Evolutionary conservation across 305 asterid genomes (phyloP), one percentile per base, ranked within the genome.

Genomic region (Nicotiana rustica): DNA sequence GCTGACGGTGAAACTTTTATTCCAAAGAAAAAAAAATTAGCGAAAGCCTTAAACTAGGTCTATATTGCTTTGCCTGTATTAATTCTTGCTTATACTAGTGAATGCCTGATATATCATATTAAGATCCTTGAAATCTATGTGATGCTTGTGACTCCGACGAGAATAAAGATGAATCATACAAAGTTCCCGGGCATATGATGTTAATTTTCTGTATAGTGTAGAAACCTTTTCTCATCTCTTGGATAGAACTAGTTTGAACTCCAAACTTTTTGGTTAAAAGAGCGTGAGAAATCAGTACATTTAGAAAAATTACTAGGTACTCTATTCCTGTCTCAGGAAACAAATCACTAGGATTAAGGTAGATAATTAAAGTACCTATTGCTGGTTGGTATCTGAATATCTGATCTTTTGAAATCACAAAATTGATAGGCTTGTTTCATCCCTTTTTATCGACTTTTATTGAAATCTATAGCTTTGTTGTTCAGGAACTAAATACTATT

Each of bases 381-480:
- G 25, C 25, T 67, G 75, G 25, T 66, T 67, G n/a, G 14, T 33
- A 67, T 67, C 14, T 33, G 75, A 67, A 14, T 67, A 67, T 67
- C 10, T 29, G 70, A 66, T 13, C 10, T 36, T 67, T 35, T 33
- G 21, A 67, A 29, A 33, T 33, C 25, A 67, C 21, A 67, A 33
- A 33, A 0, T 33, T 67, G 38, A 33, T 33, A 67, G 75, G 49
- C 75, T 33, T 67, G 36, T 33, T 33, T 70, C 60, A 44, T 44
- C 6, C 60, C 36, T 70, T 70, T 10, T 70, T 29, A 71, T 71
- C 17, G 19, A 12, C 15, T 71, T 59, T 47, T 44, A 35, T 47
- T 71, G 61, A 71, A 71, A 44, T 71, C 61, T 71, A 13, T 47
- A 12, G 61, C 13, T 2, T 71, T 71, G 38, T 71, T 44, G 78